Conservation (phyloP, 1,284 basidiomycete species). For the Abortiporus biennis region DNA sequence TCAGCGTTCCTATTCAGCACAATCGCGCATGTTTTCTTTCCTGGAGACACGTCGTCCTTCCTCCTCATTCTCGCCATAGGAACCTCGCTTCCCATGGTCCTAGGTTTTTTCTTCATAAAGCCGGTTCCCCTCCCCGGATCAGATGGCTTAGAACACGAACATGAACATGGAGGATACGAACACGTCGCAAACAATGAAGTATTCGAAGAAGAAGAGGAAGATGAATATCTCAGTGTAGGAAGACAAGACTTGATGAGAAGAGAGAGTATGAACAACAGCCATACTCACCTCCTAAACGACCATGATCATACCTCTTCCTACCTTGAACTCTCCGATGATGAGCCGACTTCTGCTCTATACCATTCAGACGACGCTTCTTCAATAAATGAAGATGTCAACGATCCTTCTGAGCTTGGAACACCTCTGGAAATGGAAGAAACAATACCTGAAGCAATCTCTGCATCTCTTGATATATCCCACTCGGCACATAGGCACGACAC, state of each 20-base stretch:
- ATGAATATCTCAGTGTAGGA: conserved; percentile 12
- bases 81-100: conserved; percentile 60
- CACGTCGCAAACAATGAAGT: conserved; percentile 1
- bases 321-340: too few species aligned
- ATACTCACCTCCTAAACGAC: too few species aligned
- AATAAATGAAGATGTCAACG: conserved; percentile 22
- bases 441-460: too few species aligned
- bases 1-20: conserved; percentile 79
- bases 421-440: too few species aligned
- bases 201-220: conserved; percentile 15
- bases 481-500: too few species aligned
- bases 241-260: too few species aligned
- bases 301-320: too few species aligned
- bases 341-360: too few species aligned
- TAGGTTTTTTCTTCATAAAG: conserved; percentile 60
- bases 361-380: too few species aligned
- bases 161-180: not conserved
- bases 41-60: conserved; percentile 67
- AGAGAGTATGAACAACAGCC: too few species aligned
- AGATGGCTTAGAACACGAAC: conserved; percentile 11
- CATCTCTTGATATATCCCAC: too few species aligned
- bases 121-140: conserved; percentile 44
- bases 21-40: conserved; percentile 58
- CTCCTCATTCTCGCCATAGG: conserved; percentile 67
- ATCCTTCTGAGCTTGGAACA: too few species aligned